Base-by-base conservation (phyloP, 2,329 filamentous ascomycete genomes). In the Daldinia sp. region DNA sequence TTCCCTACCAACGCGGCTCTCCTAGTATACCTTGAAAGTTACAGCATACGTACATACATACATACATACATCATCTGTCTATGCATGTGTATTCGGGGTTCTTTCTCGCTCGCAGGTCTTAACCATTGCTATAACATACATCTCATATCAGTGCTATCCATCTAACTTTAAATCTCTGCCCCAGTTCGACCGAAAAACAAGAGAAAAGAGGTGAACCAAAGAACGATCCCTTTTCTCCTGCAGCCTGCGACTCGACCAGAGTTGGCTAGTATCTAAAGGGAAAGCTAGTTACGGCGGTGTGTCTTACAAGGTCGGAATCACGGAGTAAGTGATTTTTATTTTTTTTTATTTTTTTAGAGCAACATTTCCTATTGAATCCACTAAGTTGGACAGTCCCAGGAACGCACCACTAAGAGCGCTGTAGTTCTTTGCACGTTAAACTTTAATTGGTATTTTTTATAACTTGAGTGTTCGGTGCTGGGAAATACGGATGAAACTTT, bases 281-380 rank as follows among this genome's bases (percentile, higher is more conserved):
- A 27, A 53, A 50, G 48, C 49, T 45, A 48, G 49, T n/a, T 47
- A 57, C 50, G 39, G 41, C 47, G 43, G 41, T 57, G 34, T 61
- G 49, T 45, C 52, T 52, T 58, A 51, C 51, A 55, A 59, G 48
- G 48, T 51, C 50, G 51, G 49, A 21, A 48, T 66, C 47, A 39
- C 48, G n/a, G 41, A 51, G 63, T 63, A 63, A 63, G 63, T 50
- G 15, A 51, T 4, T 19, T 48, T 48, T 13, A 15, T 29, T 43
- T 43, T 25, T 43, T 53, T 49, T 29, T 30, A 23, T 23, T 10
- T 25, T 34, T 49, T 50, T 50, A 30, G n/a, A 30, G 41, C 49
- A 41, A 34, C 35, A 54, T 47, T 39, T 58, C 43, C 50, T 37
- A n/a, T 25, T 25, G 7, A 47, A 15, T 47, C 23, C 45, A 30